Conservation (phyloP, 345 rosid species). For the Garcia nutans region DNA sequence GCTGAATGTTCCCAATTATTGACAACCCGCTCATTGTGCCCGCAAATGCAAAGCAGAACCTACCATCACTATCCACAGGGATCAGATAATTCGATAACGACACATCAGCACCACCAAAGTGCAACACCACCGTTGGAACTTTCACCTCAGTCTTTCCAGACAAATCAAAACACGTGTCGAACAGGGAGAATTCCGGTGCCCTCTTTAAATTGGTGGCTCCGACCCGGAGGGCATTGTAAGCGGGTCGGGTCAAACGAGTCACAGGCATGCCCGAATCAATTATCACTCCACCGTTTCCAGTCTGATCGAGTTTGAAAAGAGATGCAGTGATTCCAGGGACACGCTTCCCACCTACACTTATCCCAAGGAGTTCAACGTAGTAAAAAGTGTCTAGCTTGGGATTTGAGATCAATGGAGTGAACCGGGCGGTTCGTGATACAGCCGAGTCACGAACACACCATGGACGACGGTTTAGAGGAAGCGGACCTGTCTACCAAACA, state of each 20-base stretch:
- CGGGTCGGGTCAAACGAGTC: slow-evolving; percentile 72
- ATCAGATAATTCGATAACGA: slow-evolving; percentile 80
- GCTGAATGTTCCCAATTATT: slow-evolving; percentile 92
- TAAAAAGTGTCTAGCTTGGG: slow-evolving; percentile 93
- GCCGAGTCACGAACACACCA: slow-evolving; percentile 82
- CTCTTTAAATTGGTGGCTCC: slow-evolving; percentile 48
- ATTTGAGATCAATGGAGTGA: slow-evolving; percentile 71
- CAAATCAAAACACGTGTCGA: slow-evolving; percentile 84
- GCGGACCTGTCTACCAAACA: slow-evolving; percentile 88
- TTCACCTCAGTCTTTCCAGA: slow-evolving; percentile 58
- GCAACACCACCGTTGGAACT: slow-evolving; percentile 77
- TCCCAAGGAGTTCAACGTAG: slow-evolving; percentile 78
- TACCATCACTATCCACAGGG: slow-evolving; percentile 71
- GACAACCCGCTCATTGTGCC: slow-evolving; percentile 84
- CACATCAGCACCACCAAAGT: slow-evolving; percentile 65
- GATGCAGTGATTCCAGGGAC: slow-evolving; percentile 66
- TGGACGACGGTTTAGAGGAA: slow-evolving; percentile 69
- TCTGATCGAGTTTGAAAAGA: slow-evolving; percentile 61
- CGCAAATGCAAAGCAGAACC: slow-evolving; percentile 92
- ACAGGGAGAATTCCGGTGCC: slow-evolving; percentile 55
- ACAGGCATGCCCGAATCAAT: slow-evolving; percentile 88
- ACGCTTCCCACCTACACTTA: slow-evolving; percentile 85
- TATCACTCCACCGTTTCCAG: slow-evolving; percentile 89
- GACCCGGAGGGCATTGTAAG: slow-evolving; percentile 54
- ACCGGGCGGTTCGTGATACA: slow-evolving; percentile 60